Percentiles rank a stretch among this genome's conserved stretches.
Evolutionary conservation across 164 flowering plant genomes (phyloP).

Genomic region (Umbellularia californica): DNA sequence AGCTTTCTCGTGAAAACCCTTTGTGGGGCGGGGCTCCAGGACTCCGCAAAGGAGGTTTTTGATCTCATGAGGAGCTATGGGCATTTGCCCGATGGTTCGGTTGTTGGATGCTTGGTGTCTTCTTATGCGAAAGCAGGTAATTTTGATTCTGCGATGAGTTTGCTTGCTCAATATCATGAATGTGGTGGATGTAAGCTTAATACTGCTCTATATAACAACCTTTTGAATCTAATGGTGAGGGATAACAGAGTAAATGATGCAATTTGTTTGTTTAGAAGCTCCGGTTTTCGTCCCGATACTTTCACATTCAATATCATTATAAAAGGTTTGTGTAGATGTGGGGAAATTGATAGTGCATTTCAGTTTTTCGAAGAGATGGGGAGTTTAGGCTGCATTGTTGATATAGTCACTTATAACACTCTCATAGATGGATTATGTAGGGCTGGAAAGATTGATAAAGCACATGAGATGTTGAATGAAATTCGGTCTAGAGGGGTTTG

Average conservation of each 20-base stretch:
- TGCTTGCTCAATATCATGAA: slow-evolving; percentile 35
- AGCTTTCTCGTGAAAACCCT: slow-evolving; percentile 46
- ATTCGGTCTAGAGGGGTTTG: slow-evolving; percentile 21
- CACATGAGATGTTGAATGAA: slow-evolving; percentile 38
- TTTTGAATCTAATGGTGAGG: slow-evolving; percentile 49
- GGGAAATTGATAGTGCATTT: slow-evolving; percentile 48
- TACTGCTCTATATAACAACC: slow-evolving; percentile 37
- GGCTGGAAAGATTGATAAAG: slow-evolving; percentile 50
- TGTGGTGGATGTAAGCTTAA: slow-evolving; percentile 17
- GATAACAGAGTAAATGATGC: slow-evolving; percentile 53
- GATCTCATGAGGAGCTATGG: slow-evolving; percentile 59
- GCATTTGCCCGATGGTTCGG: slow-evolving; percentile 32
- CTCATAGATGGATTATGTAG: slow-evolving; percentile 67
- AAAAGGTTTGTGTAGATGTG: slow-evolving; percentile 52
- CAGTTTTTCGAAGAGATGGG: slow-evolving; percentile 54
- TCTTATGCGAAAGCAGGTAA: slow-evolving; percentile 38
- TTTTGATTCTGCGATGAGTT: slow-evolving; percentile 30
- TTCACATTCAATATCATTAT: slow-evolving; percentile 71
- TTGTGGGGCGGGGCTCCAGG: slow-evolving; percentile 43
- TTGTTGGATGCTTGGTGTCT: slow-evolving; percentile 36
- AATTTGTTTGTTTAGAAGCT: slow-evolving; percentile 40
- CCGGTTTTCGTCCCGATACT: slow-evolving; percentile 37
- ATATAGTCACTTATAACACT: slow-evolving; percentile 62
- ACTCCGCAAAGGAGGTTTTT: slow-evolving; percentile 40
- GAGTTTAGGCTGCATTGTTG: slow-evolving; percentile 60